phyloP scores from a whole-genome alignment of 495 filamentous ascomycete species.

The Cercophora samala region DNA sequence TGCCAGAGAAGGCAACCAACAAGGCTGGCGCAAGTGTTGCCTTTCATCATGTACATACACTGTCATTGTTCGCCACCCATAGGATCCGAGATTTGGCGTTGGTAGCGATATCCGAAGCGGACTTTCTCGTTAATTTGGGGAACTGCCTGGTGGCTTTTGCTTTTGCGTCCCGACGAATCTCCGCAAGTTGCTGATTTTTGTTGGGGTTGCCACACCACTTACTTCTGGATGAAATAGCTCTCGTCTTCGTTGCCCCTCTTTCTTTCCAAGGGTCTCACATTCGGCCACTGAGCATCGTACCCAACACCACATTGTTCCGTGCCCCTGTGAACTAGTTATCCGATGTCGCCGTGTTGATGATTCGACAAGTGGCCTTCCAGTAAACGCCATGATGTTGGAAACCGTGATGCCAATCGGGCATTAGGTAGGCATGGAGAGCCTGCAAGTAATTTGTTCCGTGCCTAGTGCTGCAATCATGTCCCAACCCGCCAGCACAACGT shows the following conservation, averaged over 20 bases:
- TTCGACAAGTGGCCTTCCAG: background rate
- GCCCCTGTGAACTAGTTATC: background rate
- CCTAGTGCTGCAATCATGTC: background rate
- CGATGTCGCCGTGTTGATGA: background rate
- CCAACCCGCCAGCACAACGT: background rate
- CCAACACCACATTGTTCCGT: background rate
- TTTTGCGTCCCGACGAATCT: background rate
- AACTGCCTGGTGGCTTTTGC: background rate
- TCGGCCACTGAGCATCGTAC: background rate
- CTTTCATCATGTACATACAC: background rate
- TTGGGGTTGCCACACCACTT: background rate
- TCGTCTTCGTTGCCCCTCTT: background rate
- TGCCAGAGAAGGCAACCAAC: slow-evolving; percentile 7
- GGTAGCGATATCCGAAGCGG: background rate
- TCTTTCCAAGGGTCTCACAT: background rate
- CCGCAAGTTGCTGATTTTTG: background rate
- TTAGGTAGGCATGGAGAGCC: background rate
- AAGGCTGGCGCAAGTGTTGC: slow-evolving; percentile 4
- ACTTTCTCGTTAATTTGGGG: background rate
- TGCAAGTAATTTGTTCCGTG: background rate
- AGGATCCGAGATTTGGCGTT: background rate
- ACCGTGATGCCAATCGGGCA: background rate
- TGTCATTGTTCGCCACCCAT: background rate
- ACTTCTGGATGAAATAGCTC: background rate
- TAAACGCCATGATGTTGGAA: background rate